Evolutionary conservation across 2,329 filamentous ascomycete species (phyloP).

Genomic region (Colletotrichum echinochloae): DNA sequence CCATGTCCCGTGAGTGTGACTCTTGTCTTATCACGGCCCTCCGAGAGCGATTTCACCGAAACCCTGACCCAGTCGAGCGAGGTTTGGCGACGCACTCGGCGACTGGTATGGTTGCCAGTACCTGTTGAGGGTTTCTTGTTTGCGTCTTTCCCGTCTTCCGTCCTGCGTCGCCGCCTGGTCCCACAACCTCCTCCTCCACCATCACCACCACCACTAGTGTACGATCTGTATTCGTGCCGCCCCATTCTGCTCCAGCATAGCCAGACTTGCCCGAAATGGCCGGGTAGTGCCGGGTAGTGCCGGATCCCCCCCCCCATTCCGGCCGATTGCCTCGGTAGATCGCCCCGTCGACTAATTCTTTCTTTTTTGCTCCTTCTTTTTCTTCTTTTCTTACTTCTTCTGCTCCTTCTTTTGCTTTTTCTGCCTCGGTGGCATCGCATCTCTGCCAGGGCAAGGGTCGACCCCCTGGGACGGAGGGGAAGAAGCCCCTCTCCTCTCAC

Average conservation of each 20-base stretch:
- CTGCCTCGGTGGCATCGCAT: neutral
- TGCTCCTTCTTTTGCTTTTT: neutral
- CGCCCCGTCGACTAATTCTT: neutral
- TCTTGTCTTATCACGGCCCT: neutral
- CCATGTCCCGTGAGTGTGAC: neutral
- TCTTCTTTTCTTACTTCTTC: neutral
- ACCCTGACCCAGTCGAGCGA: slow-evolving; percentile 10
- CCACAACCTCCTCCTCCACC: neutral
- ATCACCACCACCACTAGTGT: neutral
- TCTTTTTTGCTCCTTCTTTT: neutral
- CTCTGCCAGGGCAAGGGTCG: neutral
- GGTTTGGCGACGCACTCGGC: too few relatives aligned
- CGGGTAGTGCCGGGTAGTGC: neutral
- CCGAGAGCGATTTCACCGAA: neutral
- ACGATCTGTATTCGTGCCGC: neutral
- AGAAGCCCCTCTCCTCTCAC: neutral
- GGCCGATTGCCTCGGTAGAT: neutral
- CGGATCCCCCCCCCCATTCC: too few relatives aligned
- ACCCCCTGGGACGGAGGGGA: too few relatives aligned
- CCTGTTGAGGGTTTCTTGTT: neutral
- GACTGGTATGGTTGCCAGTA: too few relatives aligned
- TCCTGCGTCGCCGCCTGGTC: neutral
- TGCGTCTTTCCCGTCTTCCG: neutral
- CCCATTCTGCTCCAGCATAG: neutral
- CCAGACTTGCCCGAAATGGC: neutral